Base-by-base conservation (phyloP, 352 stramenopile genomes). In the Phytophthora citricola region DNA sequence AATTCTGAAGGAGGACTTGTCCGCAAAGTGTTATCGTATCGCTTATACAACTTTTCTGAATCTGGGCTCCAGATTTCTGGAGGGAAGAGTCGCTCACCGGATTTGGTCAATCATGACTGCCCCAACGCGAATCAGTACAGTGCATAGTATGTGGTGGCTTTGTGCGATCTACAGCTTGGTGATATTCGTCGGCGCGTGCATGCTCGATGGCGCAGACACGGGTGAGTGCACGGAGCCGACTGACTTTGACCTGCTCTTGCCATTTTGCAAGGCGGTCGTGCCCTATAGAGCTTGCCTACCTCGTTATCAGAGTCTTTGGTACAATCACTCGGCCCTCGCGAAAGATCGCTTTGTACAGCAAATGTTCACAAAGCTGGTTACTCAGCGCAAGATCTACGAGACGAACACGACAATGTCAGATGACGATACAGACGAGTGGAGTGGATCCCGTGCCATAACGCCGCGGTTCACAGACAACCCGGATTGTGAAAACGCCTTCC, bases 401-500 rank as follows among this genome's bases (percentile, higher is more conserved):
- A 88, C 72, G n/a, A 89, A 89, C 66, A 53, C 46, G 27, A 87
- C 69, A n/a, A 69, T 93, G 40, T 62, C 79, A 5, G 64, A 92
- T 48, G 54, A 72, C 34, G 69, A 79, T 58, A 81, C 71, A 50
- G 87, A 96, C 63, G 89, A 96, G 75, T 91, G 85, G 79, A 82
- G 83, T 26, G 59, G 64, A 1, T 29, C 66, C 10, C 69, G 82
- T 17, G 76, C 85, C 46, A 88, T 92, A 36, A 78, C 82, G 52
- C 79, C 89, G 60, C 85, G 87, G 20, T 97, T 96, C 63, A 76
- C 81, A 24, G 83, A 95, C 46, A 96, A 97, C 55, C 64, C 82
- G 8, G 92, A 97, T 63, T 98, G 92, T 44, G 75, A 94, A 68
- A 91, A 96, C 53, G 89, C 92, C n/a, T 98, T 95, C 66, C 73